Percentiles rank a stretch among this genome's conserved stretches.
These are phyloP conservation scores for Floccularia luteovirens DNA, from an alignment of 768 basidiomycete genomes.

Conservation along the genomic window DNA sequence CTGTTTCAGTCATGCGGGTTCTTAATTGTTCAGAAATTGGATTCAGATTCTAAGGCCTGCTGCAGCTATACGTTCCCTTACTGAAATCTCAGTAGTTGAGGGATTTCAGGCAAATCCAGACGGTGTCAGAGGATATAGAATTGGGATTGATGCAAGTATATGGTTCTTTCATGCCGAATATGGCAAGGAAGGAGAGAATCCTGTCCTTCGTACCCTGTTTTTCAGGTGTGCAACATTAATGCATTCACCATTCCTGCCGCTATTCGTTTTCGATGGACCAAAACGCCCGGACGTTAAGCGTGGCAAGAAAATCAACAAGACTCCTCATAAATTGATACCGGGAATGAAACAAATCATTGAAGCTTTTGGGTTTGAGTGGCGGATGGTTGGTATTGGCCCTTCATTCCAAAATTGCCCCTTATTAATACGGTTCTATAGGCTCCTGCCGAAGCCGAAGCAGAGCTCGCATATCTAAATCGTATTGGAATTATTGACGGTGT, in stretches of 20 bases:
- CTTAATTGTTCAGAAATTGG: constrained; percentile 4
- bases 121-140: constrained; percentile 62
- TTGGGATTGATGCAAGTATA: constrained; percentile 86
- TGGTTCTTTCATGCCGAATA: constrained; percentile 80
- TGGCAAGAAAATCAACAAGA: constrained; percentile 60
- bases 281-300: constrained; percentile 77
- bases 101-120: constrained; percentile 65
- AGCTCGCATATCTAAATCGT: constrained; percentile 79
- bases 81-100: constrained; percentile 65
- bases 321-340: constrained; percentile 56
- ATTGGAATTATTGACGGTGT: constrained; percentile 83
- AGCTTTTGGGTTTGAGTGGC: constrained; percentile 77
- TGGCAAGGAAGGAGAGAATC: constrained; percentile 78
- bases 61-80: constrained; percentile 64
- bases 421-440: constrained; percentile 40
- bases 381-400: constrained; percentile 34
- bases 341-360: constrained; percentile 77
- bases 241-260: constrained; percentile 71
- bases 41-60: constrained; percentile 64
- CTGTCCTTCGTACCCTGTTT: constrained; percentile 75
- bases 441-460: constrained; percentile 93
- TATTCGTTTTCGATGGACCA: constrained; percentile 92
- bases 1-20: background rate
- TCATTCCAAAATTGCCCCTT: constrained; percentile 8
- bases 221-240: constrained; percentile 80